Conservation (phyloP, 1,284 basidiomycete species). For the Malassezia japonica region DNA sequence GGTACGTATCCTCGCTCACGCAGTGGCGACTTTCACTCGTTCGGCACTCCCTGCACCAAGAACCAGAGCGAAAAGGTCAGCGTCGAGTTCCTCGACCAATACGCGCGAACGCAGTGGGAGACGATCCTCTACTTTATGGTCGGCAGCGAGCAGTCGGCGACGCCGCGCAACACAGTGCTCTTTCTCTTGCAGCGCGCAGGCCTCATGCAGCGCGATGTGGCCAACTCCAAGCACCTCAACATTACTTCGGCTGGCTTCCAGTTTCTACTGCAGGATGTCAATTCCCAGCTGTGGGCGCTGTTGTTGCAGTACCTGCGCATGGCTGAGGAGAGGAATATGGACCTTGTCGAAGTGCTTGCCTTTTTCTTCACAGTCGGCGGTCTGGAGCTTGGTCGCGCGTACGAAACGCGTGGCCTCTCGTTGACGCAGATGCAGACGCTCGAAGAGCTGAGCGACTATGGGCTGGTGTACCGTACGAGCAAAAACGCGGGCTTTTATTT, state of each 20-base stretch:
- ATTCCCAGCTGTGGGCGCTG: conserved; percentile 94
- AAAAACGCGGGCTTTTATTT: conserved; percentile 61
- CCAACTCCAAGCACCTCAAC: conserved; percentile 42
- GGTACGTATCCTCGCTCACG: conserved; percentile 55
- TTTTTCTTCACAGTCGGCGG: conserved; percentile 62
- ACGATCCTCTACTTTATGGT: conserved; percentile 98
- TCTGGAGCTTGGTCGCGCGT: conserved; percentile 50
- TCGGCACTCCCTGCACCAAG: conserved; percentile 68
- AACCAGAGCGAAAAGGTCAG: conserved; percentile 49
- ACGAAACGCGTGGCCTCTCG: conserved; percentile 72
- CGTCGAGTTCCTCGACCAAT: conserved; percentile 65
- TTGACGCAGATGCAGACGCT: conserved; percentile 75
- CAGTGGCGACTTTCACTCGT: conserved; percentile 75
- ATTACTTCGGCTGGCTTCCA: conserved; percentile 96
- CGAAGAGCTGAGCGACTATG: conserved; percentile 85
- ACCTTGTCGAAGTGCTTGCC: conserved; percentile 82
- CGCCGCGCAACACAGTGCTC: conserved; percentile 69
- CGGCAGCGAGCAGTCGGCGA: conserved; percentile 66
- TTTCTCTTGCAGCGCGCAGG: conserved; percentile 72
- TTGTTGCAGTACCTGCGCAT: conserved; percentile 65
- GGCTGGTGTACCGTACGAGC: conserved; percentile 63
- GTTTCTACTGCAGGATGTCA: conserved; percentile 89
- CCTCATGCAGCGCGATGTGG: conserved; percentile 58
- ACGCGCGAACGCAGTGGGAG: conserved; percentile 90
- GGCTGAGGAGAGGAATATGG: conserved; percentile 53